Evolutionary conservation across 2,329 filamentous ascomycete species (phyloP), one percentile per base, ranked within the genome.

Genomic region (Fusarium verticillioides): DNA sequence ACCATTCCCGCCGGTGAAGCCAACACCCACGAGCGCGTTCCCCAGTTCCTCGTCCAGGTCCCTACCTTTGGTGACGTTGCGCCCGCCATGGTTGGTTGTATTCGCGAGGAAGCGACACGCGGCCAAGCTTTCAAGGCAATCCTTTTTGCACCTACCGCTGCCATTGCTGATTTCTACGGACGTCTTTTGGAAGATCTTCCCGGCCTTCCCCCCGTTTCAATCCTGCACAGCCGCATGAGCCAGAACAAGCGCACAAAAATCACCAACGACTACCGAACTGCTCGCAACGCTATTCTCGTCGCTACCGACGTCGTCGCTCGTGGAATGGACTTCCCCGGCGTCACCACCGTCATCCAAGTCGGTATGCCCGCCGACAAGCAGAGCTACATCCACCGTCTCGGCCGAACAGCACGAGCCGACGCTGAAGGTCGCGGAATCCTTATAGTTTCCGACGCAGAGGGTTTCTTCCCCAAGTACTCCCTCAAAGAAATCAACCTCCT

Each of bases 81-180:
- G 63, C 86, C 84, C 76, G 89, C 80, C 57, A 86, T 92, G 75
- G 85, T 91, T 61, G 87, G 88, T 40, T 87, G 90, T 66, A 83
- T 92, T 23, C 82, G 83, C 6, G 80, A 84, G 63, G 87, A 89
- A 71, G 79, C 81, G 15, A 76, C 79, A 8, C 78, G 79, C 54
- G 76, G 79, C 16, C 81, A 83, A 10, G 86, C 87, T 3, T 95
- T 97, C 88, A 97, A 97, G 83, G 93, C 93, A 36, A 95, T 97
- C 74, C 84, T 96, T 40, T 97, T 96, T 82, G 92, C 92, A 73
- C 92, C 92, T 60, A 89, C 88, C 0, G 87, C 88, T 7, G 84
- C 83, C 5, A 83, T 85, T 4, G 87, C 86, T 9, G 86, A 85
- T 44, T 85, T 89, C 53, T 87, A 89, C 76, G 82, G 84, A 28